Conservation (phyloP, 495 filamentous ascomycete species). For the Trypethelium eluteriae region DNA sequence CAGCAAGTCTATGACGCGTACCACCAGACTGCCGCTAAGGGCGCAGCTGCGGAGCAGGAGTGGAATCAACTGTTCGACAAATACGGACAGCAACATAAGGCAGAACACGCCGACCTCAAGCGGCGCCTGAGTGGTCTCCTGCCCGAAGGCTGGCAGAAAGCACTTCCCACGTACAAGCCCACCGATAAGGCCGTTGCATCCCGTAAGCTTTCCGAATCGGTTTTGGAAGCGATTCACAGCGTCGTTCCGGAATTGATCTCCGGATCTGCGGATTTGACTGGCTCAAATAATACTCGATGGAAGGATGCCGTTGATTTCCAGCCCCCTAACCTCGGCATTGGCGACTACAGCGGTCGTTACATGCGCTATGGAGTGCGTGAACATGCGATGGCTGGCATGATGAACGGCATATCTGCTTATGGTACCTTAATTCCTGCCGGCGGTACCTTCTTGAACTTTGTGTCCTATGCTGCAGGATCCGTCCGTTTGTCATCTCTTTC, state of each 20-base stretch:
- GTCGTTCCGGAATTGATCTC: constrained; percentile 85
- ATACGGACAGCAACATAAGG: constrained; percentile 68
- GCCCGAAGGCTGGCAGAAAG: constrained; percentile 95
- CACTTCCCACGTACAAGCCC: constrained; percentile 84
- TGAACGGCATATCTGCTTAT: constrained; percentile 96
- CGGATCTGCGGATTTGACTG: constrained; percentile 94
- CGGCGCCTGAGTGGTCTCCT: constrained; percentile 78
- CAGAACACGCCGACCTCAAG: constrained; percentile 68
- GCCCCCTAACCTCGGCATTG: constrained; percentile 73
- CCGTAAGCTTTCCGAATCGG: constrained; percentile 89
- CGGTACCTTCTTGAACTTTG: constrained; percentile 99
- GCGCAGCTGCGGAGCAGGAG: constrained; percentile 85
- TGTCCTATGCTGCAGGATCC: constrained; percentile 94
- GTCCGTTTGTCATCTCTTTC: constrained; percentile 90
- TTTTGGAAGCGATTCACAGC: constrained; percentile 79
- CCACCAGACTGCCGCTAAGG: constrained; percentile 67
- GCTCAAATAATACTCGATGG: constrained; percentile 96
- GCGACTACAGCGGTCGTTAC: constrained; percentile 85
- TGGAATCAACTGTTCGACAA: constrained; percentile 91
- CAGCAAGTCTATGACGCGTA: constrained; percentile 92
- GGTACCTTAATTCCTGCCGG: constrained; percentile 88
- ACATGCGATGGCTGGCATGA: constrained; percentile 94
- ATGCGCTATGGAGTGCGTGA: constrained; percentile 96
- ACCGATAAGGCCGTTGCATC: constrained; percentile 78
- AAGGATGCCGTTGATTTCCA: constrained; percentile 98